These are phyloP conservation scores for Elongisporangium senticosum DNA, from an alignment of 352 stramenopile genomes.

Conservation along the genomic window DNA sequence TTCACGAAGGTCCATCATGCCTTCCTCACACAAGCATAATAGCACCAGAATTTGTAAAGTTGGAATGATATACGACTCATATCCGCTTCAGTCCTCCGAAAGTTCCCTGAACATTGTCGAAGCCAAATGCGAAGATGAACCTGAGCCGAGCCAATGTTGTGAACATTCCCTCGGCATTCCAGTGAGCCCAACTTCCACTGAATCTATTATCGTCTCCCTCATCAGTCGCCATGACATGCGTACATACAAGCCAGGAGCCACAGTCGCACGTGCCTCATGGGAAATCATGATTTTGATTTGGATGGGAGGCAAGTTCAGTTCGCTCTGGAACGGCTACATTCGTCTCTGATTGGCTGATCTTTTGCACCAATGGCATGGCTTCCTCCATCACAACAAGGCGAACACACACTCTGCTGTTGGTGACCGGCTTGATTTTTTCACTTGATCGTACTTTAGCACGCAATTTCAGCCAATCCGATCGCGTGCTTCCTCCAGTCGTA, in stretches of 20 bases:
- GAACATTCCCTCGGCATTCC: background rate
- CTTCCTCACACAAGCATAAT: too few species aligned
- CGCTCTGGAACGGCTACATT: background rate
- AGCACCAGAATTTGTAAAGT: too few species aligned
- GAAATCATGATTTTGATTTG: background rate
- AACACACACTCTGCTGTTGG: background rate
- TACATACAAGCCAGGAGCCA: background rate
- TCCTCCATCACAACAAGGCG: background rate
- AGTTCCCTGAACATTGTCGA: too few species aligned
- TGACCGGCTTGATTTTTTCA: background rate
- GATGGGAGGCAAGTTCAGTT: background rate
- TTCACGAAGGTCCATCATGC: too few species aligned
- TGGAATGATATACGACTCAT: too few species aligned
- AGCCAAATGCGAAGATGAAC: too few species aligned
- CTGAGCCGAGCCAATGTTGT: background rate
- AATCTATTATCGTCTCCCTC: background rate
- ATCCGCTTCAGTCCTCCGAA: too few species aligned
- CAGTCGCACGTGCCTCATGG: background rate
- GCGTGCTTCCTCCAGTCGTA: background rate
- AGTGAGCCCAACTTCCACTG: background rate
- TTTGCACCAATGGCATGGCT: background rate
- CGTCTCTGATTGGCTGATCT: background rate
- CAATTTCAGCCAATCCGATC: background rate
- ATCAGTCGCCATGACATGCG: background rate
- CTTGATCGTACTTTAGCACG: background rate